phyloP scores from a whole-genome alignment of 148 eudicot species.

The Vaccinium vitisidaea region DNA sequence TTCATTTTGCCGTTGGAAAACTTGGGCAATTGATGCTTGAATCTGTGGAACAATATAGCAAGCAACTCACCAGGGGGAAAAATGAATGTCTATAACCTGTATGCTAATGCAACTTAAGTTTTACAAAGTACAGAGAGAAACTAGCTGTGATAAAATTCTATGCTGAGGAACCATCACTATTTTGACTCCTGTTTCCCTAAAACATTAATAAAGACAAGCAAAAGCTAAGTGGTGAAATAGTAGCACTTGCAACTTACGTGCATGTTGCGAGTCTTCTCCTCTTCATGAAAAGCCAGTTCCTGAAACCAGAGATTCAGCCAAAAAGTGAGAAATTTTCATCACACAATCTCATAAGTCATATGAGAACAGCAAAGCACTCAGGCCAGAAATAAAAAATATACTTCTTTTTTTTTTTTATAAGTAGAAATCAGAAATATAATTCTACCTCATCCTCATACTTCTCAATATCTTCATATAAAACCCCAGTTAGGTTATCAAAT shows the following conservation, averaged over 20 bases:
- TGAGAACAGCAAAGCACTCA: conserved; percentile 1
- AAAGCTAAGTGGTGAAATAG: neutral
- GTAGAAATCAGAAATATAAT: conserved; percentile 12
- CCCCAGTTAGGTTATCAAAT: conserved; percentile 41
- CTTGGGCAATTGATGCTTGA: conserved; percentile 51
- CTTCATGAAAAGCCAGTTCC: conserved; percentile 43
- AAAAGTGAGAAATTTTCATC: neutral
- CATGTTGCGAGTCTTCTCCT: conserved; percentile 24
- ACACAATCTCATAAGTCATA: neutral
- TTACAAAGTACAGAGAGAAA: neutral
- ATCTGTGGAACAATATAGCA: conserved; percentile 29
- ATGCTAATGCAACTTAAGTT: neutral
- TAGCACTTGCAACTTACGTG: conserved; percentile 15
- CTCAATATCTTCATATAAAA: conserved; percentile 48
- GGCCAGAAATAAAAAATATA: conserved; percentile 8
- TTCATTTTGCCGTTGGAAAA: conserved; percentile 50
- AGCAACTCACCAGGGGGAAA: neutral
- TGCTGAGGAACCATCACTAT: neutral
- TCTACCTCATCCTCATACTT: conserved; percentile 64
- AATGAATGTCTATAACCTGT: neutral
- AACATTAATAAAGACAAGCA: neutral
- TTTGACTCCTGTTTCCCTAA: neutral
- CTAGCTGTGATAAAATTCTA: neutral
- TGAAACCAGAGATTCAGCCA: conserved; percentile 23
- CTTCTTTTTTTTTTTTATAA: conserved; percentile 5